Conservation (phyloP, 768 basidiomycete genomes). For the Tylopilus balloui region DNA sequence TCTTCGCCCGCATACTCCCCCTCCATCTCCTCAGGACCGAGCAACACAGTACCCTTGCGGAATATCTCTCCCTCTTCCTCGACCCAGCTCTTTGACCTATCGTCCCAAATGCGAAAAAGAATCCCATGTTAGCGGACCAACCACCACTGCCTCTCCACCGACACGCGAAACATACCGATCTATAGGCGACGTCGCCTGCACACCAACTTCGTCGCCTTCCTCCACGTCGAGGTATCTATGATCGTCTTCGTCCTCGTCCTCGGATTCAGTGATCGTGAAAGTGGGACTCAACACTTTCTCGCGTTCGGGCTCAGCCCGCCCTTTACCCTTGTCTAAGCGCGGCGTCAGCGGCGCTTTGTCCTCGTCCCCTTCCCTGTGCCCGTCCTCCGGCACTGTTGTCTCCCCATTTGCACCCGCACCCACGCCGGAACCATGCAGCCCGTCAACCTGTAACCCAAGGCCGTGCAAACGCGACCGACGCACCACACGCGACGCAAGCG, state of each 20-base stretch:
- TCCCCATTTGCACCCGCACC: not conserved
- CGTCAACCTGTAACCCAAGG: conserved; percentile 40
- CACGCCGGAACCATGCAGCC: conserved; percentile 18
- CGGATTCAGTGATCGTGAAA: conserved; percentile 49
- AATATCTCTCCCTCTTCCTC: conserved; percentile 97
- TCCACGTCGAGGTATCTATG: conserved; percentile 33
- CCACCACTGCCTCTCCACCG: not conserved
- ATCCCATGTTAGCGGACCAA: not conserved
- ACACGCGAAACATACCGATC: conserved; percentile 42
- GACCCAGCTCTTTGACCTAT: conserved; percentile 74
- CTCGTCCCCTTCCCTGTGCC: conserved; percentile 10
- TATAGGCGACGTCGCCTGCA: conserved; percentile 31
- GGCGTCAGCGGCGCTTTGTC: conserved; percentile 48
- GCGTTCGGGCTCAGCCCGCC: conserved; percentile 58
- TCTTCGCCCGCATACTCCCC: conserved; percentile 88
- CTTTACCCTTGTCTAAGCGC: conserved; percentile 75
- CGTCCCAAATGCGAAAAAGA: not conserved
- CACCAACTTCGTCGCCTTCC: conserved; percentile 30
- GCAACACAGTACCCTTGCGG: conserved; percentile 77
- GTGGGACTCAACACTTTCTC: conserved; percentile 74
- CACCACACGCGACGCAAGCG: conserved; percentile 36
- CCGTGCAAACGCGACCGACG: conserved; percentile 43
- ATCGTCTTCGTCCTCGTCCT: conserved; percentile 46
- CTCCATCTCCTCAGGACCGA: conserved; percentile 85
- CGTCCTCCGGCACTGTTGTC: conserved; percentile 9